Evolutionary conservation across 2,329 filamentous ascomycete species (phyloP), one percentile per base, ranked within the genome.

Genomic region (Aspergillus sp.): DNA sequence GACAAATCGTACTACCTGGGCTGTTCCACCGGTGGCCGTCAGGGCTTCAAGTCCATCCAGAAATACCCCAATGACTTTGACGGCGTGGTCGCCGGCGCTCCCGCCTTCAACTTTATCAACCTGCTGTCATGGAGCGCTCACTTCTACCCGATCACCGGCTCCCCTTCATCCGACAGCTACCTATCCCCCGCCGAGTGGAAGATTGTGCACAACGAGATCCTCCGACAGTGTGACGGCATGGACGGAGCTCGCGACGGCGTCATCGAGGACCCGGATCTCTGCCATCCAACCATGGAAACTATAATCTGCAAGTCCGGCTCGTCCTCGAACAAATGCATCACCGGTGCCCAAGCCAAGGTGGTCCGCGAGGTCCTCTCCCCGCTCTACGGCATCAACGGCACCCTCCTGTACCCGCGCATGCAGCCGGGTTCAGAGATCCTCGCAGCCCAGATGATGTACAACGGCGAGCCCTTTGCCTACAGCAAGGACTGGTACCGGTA

Each of bases 11-110:
- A 69, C 51, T 70, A 69, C 61, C 67, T 81, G 2, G 85, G 85
- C 7, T 87, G 85, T 66, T 87, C 84, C 0, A 81, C 83, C 0
- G 86, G 86, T 6, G 85, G 86, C 0, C 77, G 85, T 0, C 83
- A 87, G 73, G 85, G 84, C 3, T 73, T 85, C 36, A 83, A 82
- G 55, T 79, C 80, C 6, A 80, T 82, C 0, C 80, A 87, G 63
- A 67, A 73, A 14, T 86, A 80, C 60, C 84, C 85, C 0, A 74
- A 81, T 0, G 84, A 86, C 60, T 86, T 87, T 24, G 83, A 87
- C 63, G 85, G 85, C 20, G 77, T 84, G 10, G 67, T 87, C 1
- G 80, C 83, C 14, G 79, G 31, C 14, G 82, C 78, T 4, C 74
- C 79, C 10, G 77, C 82, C 0, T 84, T 78, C 52, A 76, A 78